phyloP scores from a whole-genome alignment of 352 stramenopile genomes.

The Halophytophthora batemanensis region DNA sequence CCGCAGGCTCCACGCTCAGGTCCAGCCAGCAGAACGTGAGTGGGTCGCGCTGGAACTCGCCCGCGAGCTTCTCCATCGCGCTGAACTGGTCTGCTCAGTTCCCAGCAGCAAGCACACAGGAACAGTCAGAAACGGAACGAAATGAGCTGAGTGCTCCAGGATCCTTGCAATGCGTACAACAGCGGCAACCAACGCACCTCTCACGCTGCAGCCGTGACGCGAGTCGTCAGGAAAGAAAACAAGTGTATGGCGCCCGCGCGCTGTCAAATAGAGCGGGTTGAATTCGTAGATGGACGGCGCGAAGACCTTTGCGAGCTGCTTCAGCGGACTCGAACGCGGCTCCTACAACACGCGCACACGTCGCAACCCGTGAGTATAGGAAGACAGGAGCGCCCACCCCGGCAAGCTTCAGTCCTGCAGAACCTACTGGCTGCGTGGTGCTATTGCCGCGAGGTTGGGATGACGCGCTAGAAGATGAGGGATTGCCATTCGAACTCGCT shows the following conservation, averaged over 20 bases:
- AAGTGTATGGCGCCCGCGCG: conserved; percentile 49
- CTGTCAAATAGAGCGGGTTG: conserved; percentile 61
- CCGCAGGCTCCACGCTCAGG: conserved; percentile 22
- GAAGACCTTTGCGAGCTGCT: conserved; percentile 63
- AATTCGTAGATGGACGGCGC: conserved; percentile 67
- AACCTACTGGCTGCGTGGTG: no score
- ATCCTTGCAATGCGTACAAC: neutral
- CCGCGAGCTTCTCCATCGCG: conserved; percentile 58
- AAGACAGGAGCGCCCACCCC: neutral
- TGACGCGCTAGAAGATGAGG: neutral
- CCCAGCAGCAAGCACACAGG: neutral
- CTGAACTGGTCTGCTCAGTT: conserved; percentile 58
- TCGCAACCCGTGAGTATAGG: neutral
- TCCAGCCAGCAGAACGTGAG: conserved; percentile 81
- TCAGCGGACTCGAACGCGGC: conserved; percentile 30
- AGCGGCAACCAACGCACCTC: conserved; percentile 26
- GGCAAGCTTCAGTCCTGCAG: no score
- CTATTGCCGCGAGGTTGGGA: neutral
- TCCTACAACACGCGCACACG: conserved; percentile 3
- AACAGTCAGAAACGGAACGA: neutral
- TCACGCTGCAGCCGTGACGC: conserved; percentile 43
- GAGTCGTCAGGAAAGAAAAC: conserved; percentile 61
- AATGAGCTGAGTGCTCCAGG: neutral
- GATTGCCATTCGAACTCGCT: conserved; percentile 2
- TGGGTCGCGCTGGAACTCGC: conserved; percentile 67